These are phyloP conservation scores for Ascocoryne sarcoides DNA, from an alignment of 2,329 filamentous ascomycete species.

Conservation along the genomic window DNA sequence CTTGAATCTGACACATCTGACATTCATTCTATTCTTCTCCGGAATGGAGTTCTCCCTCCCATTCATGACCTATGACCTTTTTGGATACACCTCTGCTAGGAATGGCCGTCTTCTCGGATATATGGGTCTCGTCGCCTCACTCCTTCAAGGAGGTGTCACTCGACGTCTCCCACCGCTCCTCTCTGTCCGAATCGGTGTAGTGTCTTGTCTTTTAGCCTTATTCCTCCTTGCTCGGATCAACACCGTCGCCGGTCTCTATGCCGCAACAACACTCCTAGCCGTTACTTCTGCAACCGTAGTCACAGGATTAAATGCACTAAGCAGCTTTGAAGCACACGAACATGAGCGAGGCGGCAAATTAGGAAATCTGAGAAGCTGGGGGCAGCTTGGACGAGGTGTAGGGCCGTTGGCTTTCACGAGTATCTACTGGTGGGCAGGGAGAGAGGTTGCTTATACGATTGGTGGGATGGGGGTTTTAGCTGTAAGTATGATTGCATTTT, in stretches of 20 bases:
- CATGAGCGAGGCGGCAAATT: constrained; percentile 79
- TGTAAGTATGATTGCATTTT: constrained; percentile 64
- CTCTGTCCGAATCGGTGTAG: constrained; percentile 70
- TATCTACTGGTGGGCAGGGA: constrained; percentile 96
- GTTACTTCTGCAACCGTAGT: constrained; percentile 92
- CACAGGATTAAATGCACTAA: constrained; percentile 83
- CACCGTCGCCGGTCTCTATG: constrained; percentile 64
- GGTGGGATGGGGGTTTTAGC: constrained; percentile 73
- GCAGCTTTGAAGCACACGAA: constrained; percentile 77
- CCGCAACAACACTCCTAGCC: constrained; percentile 74
- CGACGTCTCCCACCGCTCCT: constrained; percentile 73
- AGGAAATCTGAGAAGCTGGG: constrained; percentile 71
- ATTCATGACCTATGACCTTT: constrained; percentile 95
- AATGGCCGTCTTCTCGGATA: constrained; percentile 84
- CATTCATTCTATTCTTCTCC: constrained; percentile 93
- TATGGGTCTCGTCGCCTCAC: constrained; percentile 80
- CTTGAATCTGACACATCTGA: constrained; percentile 78
- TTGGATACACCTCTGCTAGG: constrained; percentile 67
- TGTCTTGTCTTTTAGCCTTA: constrained; percentile 72
- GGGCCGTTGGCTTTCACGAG: constrained; percentile 89
- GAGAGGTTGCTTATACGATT: constrained; percentile 73
- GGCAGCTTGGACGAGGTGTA: constrained; percentile 78
- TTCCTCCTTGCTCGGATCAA: constrained; percentile 64
- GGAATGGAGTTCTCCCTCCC: constrained; percentile 97
- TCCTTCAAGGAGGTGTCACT: constrained; percentile 91